A percentile compares a stretch with the other conserved stretches of the same genome.
Conservation (phyloP, 495 filamentous ascomycete species). For the Penicillium crystallinum region DNA sequence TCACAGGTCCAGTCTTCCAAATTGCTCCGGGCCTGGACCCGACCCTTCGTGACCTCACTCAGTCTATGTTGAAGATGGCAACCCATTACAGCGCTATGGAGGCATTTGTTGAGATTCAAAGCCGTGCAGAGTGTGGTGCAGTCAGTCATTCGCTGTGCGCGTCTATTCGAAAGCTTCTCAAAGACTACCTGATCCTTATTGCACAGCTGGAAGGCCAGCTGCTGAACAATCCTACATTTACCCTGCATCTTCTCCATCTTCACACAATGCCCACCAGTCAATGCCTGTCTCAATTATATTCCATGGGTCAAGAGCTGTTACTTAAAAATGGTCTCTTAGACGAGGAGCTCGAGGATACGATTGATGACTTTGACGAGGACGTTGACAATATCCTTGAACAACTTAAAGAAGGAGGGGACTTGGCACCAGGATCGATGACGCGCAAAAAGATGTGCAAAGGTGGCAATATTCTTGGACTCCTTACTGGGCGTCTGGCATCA, state of each 20-base stretch:
- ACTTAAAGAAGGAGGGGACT: slow-evolving; percentile 70
- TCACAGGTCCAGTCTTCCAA: slow-evolving; percentile 74
- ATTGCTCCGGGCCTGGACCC: slow-evolving; percentile 83
- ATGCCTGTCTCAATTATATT: slow-evolving; percentile 84
- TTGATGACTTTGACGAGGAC: slow-evolving; percentile 67
- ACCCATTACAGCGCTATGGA: slow-evolving; percentile 88
- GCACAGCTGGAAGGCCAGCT: slow-evolving; percentile 90
- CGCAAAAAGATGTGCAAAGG: slow-evolving; percentile 93
- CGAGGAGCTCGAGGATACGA: slow-evolving; percentile 77
- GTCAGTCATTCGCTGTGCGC: slow-evolving; percentile 96
- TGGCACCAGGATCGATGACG: slow-evolving; percentile 68
- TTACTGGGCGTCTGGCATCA: slow-evolving; percentile 75
- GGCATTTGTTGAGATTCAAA: slow-evolving; percentile 89
- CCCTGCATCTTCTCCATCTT: slow-evolving; percentile 84
- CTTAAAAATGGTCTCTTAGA: slow-evolving; percentile 83
- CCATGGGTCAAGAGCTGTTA: slow-evolving; percentile 78
- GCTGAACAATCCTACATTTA: slow-evolving; percentile 80
- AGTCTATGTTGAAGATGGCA: slow-evolving; percentile 90
- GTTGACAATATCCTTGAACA: slow-evolving; percentile 86
- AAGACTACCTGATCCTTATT: slow-evolving; percentile 88
- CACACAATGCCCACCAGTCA: slow-evolving; percentile 85
- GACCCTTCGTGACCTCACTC: slow-evolving; percentile 79
- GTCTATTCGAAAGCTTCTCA: slow-evolving; percentile 81
- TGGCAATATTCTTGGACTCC: slow-evolving; percentile 76
- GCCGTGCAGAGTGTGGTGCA: slow-evolving; percentile 87